Evolutionary conservation across 208 protist genomes (phyloP).

Genomic region (Crithidia bombi): DNA sequence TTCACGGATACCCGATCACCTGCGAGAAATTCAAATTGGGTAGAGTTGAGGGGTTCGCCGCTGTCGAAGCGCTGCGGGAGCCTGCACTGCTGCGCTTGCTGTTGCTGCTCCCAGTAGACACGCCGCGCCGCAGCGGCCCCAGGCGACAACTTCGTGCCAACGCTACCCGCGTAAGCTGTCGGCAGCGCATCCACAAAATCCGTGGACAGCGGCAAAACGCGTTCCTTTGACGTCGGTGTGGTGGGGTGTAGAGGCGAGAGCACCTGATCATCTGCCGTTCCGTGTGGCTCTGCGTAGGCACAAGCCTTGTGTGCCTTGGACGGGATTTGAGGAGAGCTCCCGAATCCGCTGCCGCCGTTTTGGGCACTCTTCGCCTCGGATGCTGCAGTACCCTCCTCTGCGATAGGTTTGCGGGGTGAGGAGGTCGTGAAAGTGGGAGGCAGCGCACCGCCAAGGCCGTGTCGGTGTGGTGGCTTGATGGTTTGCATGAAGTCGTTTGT

Average conservation of each 20-base stretch:
- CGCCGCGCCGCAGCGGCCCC: conserved; percentile 28
- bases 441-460: conserved; percentile 11
- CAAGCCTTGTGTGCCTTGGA: not conserved
- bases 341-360: not conserved
- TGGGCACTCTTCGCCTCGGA: not conserved
- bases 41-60: not conserved
- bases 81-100: not conserved
- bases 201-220: not conserved
- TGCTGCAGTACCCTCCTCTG: not conserved
- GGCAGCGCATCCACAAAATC: not conserved
- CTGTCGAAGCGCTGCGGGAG: too few species aligned
- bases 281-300: not conserved
- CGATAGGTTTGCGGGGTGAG: not conserved
- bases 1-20: not conserved
- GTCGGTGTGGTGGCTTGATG: conserved; percentile 28
- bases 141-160: conserved; percentile 17
- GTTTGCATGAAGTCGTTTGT: conserved; percentile 23
- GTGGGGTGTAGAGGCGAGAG: not conserved
- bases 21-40: not conserved
- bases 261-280: too few species aligned
- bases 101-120: conserved; percentile 32
- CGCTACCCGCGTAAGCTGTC: not conserved
- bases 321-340: not conserved
- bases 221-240: not conserved
- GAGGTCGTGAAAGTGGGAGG: not conserved